phyloP scores from a whole-genome alignment of 176 grass and related monocot species.

The Aegilops bicornis region DNA sequence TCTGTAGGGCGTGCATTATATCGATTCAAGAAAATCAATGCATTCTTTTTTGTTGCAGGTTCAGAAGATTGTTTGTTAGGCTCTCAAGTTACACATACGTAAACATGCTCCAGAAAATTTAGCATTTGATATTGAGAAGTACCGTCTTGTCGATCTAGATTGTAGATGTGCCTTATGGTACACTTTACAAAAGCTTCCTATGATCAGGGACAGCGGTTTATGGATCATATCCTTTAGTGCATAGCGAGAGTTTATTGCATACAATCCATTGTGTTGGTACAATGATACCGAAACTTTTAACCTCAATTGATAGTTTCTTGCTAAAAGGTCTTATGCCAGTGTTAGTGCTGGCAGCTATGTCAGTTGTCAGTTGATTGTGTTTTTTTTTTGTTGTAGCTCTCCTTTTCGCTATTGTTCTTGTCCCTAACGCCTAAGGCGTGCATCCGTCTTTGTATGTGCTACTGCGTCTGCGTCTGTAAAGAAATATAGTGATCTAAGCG shows the following conservation, averaged over 20 bases:
- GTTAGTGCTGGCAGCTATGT: too few relatives aligned
- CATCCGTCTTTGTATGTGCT: too few relatives aligned
- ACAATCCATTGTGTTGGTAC: background rate
- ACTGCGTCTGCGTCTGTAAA: too few relatives aligned
- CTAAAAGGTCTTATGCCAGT: too few relatives aligned
- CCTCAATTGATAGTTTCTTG: background rate
- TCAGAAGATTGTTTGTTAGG: slow-evolving; percentile 59
- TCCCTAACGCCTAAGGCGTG: too few relatives aligned
- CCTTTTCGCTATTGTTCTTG: too few relatives aligned
- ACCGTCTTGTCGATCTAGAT: background rate
- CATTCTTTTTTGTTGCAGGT: slow-evolving; percentile 38
- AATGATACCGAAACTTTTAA: background rate
- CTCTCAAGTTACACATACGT: slow-evolving; percentile 67
- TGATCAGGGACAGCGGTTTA: background rate
- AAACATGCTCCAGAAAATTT: slow-evolving; percentile 39
- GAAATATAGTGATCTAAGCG: too few relatives aligned
- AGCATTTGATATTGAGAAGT: background rate
- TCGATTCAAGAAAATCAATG: background rate
- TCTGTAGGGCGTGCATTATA: background rate
- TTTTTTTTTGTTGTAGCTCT: background rate
- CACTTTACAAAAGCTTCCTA: background rate
- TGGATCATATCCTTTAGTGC: too few relatives aligned
- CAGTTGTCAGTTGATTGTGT: background rate
- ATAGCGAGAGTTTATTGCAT: background rate
- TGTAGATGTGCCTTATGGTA: background rate